phyloP scores from a whole-genome alignment of 306 rosid genomes.

The Elaeagnus macrophylla region DNA sequence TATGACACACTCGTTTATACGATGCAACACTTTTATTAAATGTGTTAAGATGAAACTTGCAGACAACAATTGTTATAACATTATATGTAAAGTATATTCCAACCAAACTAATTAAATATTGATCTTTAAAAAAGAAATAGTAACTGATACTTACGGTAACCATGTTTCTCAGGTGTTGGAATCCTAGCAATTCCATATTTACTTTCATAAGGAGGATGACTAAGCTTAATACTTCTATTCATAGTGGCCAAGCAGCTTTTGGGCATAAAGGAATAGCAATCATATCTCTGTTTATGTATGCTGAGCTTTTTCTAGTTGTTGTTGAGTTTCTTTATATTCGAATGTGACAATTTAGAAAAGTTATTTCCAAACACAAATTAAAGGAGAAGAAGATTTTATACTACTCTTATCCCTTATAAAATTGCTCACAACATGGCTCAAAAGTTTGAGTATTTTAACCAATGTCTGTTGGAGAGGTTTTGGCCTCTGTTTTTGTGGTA shows the following conservation, averaged over 20 bases:
- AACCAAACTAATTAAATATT: too few relatives aligned
- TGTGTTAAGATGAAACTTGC: too few relatives aligned
- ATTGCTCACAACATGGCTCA: conserved; percentile 67
- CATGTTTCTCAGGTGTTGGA: conserved; percentile 52
- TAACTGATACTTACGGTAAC: too few relatives aligned
- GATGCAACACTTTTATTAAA: too few relatives aligned
- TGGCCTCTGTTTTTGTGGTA: conserved; percentile 38
- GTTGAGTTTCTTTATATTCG: conserved; percentile 59
- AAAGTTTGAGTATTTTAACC: conserved; percentile 41
- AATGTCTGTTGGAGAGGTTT: conserved; percentile 56
- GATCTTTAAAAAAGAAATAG: too few relatives aligned
- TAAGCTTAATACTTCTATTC: conserved; percentile 37
- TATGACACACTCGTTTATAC: too few relatives aligned
- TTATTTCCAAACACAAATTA: conserved; percentile 40
- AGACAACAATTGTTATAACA: too few relatives aligned
- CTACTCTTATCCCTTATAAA: conserved; percentile 35
- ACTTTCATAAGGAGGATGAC: conserved; percentile 70
- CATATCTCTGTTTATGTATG: conserved; percentile 38
- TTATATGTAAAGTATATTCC: too few relatives aligned
- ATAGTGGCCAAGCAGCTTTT: conserved; percentile 39
- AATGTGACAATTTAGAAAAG: conserved; percentile 54
- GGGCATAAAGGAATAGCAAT: conserved; percentile 44
- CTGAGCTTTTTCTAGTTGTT: conserved; percentile 40
- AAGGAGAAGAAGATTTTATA: conserved; percentile 37
- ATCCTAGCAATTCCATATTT: conserved; percentile 67